Evolutionary conservation across 306 rosid species (phyloP), one percentile per base, ranked within the genome.

Genomic region (Malus sieversii): DNA sequence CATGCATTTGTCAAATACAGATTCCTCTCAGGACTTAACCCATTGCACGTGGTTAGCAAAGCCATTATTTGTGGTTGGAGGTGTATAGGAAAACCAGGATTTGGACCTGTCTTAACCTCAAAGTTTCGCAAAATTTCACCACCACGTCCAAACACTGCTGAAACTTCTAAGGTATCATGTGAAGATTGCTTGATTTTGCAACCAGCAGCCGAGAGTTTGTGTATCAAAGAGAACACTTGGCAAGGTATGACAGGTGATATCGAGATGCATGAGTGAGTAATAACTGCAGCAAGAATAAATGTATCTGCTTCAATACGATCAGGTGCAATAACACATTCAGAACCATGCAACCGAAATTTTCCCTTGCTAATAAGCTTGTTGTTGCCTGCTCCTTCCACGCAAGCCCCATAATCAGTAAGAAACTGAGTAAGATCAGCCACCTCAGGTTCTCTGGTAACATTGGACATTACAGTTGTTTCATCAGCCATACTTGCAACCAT

Each of bases 241-340:
- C 76, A 62, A 30, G 82, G 82, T 32, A 78, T 25, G 63, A 78
- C 82, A 12, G 74, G 82, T 33, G 85, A 82, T 38, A 82, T 51
- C 15, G 79, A 68, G 76, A 82, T 77, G 71, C 73, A 42, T 2
- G 85, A 82, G 73, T 76, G 85, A 59, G 80, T 78, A 61, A 82
- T 78, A 35, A 82, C 82, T 3, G 82, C 85, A 7, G 85, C 80
- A 27, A 82, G 76, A 82, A 82, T 74, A 65, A 73, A 82, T 16
- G 85, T 73, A 22, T 82, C 85, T 20, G 77, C 75, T 74, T 78
- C 85, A 30, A 82, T 74, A 42, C 82, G 85, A 70, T 82, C 85
- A 38, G 85, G 82, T 2, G 67, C 33, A n/a, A 82, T 74, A 38
- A 9, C 32, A 22, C 73, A 69, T 33, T 70, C 76, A n/a, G 45